phyloP scores from a whole-genome alignment of 768 basidiomycete species.

The Inosperma sp. region DNA sequence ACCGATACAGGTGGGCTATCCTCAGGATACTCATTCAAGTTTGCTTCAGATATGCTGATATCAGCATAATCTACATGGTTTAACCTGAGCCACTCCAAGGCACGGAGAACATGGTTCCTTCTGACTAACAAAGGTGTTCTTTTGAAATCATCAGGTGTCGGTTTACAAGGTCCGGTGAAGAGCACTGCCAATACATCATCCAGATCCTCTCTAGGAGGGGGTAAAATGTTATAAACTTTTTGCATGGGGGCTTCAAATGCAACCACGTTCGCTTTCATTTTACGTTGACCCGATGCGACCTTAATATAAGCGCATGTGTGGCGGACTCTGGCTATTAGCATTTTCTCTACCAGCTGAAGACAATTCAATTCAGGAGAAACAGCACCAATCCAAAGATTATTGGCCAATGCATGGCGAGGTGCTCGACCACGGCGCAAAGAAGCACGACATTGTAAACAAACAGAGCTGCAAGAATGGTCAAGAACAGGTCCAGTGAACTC shows the following conservation, averaged over 20 bases:
- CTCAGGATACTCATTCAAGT: slow-evolving; percentile 19
- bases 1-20: slow-evolving; percentile 18
- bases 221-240: too few species aligned
- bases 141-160: not conserved
- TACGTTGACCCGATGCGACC: slow-evolving; percentile 20
- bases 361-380: slow-evolving; percentile 11
- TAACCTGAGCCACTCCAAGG: slow-evolving; percentile 12
- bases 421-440: slow-evolving; percentile 2
- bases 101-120: not conserved
- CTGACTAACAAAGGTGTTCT: slow-evolving; percentile 11
- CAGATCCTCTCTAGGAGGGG: slow-evolving; percentile 27
- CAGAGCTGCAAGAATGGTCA: slow-evolving; percentile 8
- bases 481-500: slow-evolving; percentile 14
- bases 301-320: too few species aligned
- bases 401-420: slow-evolving; percentile 12
- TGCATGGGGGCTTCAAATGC: too few species aligned
- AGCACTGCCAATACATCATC: slow-evolving; percentile 22
- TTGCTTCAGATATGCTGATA: slow-evolving; percentile 20
- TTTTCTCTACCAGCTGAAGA: slow-evolving; percentile 21
- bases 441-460: slow-evolving; percentile 9
- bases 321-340: slow-evolving; percentile 24
- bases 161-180: too few species aligned
- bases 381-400: slow-evolving; percentile 15
- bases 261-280: slow-evolving; percentile 23
- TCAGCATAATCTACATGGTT: slow-evolving; percentile 11